Evolutionary conservation across 2,329 filamentous ascomycete species (phyloP).

Genomic region (Cadophora gregata): DNA sequence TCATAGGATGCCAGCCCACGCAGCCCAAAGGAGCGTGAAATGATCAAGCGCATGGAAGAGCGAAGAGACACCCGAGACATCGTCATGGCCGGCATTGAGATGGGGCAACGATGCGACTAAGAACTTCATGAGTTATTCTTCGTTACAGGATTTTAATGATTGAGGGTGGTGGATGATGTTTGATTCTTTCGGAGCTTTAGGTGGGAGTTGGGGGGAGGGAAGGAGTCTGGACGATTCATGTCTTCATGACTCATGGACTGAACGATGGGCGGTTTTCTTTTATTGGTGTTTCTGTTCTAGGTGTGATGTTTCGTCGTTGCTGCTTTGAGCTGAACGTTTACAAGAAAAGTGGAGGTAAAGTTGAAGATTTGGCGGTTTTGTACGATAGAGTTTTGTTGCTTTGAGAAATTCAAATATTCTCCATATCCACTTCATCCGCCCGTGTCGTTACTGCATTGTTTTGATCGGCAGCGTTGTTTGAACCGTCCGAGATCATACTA

Average conservation of each 20-base stretch:
- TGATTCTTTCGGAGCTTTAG: slow-evolving; percentile 19
- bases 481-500: no score
- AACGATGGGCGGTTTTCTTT: slow-evolving; percentile 24
- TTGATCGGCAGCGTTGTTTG: slow-evolving; percentile 5
- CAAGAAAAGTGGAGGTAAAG: slow-evolving; percentile 10
- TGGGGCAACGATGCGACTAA: slow-evolving; percentile 31
- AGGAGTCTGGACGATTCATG: slow-evolving; percentile 21
- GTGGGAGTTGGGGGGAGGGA: slow-evolving; percentile 15
- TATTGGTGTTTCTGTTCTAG: slow-evolving; percentile 23
- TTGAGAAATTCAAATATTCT: slow-evolving; percentile 13
- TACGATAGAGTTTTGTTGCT: slow-evolving; percentile 23
- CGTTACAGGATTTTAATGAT: slow-evolving; percentile 28
- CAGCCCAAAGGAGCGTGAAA: slow-evolving; percentile 62
- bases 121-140: slow-evolving; percentile 27
- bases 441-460: slow-evolving; percentile 1
- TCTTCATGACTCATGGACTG: slow-evolving; percentile 21
- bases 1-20: slow-evolving; percentile 58
- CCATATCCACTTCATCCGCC: neutral
- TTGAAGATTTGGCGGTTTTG: slow-evolving; percentile 18
- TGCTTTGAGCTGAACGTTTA: slow-evolving; percentile 21
- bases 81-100: slow-evolving; percentile 36
- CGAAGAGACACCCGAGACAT: slow-evolving; percentile 41
- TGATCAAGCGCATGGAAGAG: slow-evolving; percentile 62
- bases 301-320: slow-evolving; percentile 19
- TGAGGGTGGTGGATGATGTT: slow-evolving; percentile 23